These are phyloP conservation scores for Globisporangium rhizosaccharum DNA, from an alignment of 352 stramenopile genomes.

Conservation along the genomic window DNA sequence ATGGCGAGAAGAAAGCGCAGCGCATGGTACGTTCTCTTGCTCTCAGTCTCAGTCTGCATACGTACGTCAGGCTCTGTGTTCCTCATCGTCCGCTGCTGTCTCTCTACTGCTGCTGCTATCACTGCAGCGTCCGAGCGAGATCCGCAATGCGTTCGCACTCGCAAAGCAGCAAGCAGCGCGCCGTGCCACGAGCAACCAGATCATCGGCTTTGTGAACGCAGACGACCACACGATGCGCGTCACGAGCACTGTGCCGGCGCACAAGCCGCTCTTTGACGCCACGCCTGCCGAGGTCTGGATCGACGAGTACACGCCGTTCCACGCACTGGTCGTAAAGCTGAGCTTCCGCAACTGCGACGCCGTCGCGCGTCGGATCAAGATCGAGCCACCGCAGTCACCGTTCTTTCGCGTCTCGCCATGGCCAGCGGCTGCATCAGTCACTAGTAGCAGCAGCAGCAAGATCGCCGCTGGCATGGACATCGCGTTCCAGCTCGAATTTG, in stretches of 20 bases:
- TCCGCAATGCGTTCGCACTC: constrained; percentile 48
- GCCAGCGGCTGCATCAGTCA: constrained; percentile 11
- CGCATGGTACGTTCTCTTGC: constrained; percentile 12
- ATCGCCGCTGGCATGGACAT: constrained; percentile 94
- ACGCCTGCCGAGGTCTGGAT: constrained; percentile 85
- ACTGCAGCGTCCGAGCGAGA: constrained; percentile 59
- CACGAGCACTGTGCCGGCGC: constrained; percentile 67
- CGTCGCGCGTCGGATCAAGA: constrained; percentile 86
- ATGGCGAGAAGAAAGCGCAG: constrained; percentile 13
- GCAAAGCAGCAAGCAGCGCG: constrained; percentile 45
- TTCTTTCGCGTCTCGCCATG: constrained; percentile 78
- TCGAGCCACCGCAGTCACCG: constrained; percentile 78
- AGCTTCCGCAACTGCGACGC: constrained; percentile 91
- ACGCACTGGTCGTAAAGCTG: constrained; percentile 73
- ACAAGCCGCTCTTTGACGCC: constrained; percentile 86
- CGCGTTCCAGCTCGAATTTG: constrained; percentile 88
- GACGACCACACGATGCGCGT: constrained; percentile 65
- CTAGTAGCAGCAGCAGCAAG: constrained; percentile 46
- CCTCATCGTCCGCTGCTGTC: neutral
- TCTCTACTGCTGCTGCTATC: neutral
- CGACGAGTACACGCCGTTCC: constrained; percentile 90
- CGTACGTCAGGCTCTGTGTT: too few relatives aligned
- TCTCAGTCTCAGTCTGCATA: neutral
- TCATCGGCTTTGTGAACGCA: constrained; percentile 66
- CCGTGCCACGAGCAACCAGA: constrained; percentile 22